Percentiles rank a stretch among this genome's conserved stretches.
Evolutionary conservation across 257 asterid genomes (phyloP).

Genomic region (Hygrophila difformis): DNA sequence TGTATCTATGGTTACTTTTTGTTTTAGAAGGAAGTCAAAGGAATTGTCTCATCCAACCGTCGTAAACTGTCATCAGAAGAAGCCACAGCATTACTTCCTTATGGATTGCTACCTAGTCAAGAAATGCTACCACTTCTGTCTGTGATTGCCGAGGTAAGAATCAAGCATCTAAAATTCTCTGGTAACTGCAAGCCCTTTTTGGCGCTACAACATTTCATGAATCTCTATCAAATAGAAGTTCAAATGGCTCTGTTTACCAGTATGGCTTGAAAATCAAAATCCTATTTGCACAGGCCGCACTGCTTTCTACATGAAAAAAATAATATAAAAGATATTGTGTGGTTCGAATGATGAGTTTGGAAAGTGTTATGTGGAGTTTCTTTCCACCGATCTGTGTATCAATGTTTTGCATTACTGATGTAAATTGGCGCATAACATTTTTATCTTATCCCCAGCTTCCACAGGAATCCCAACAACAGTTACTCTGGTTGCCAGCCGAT

Average conservation of each 20-base stretch:
- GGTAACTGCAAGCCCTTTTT: no score
- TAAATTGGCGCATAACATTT: background rate
- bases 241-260: no score
- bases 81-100: slow-evolving; percentile 29
- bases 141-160: slow-evolving; percentile 65
- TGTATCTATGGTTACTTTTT: background rate
- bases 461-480: slow-evolving; percentile 51
- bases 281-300: no score
- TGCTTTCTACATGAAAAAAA: no score
- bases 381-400: no score
- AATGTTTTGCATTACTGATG: background rate
- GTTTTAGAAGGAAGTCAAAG: slow-evolving; percentile 35
- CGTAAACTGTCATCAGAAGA: slow-evolving; percentile 29
- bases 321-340: no score
- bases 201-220: no score
- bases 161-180: background rate
- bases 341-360: no score
- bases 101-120: slow-evolving; percentile 38
- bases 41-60: slow-evolving; percentile 13
- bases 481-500: slow-evolving; percentile 61
- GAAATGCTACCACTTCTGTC: slow-evolving; percentile 59
- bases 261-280: no score
- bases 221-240: no score
- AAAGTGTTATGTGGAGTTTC: no score
- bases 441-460: slow-evolving; percentile 53